phyloP scores from a whole-genome alignment of 176 grass and related monocot species.

The Ensete glaucum region DNA sequence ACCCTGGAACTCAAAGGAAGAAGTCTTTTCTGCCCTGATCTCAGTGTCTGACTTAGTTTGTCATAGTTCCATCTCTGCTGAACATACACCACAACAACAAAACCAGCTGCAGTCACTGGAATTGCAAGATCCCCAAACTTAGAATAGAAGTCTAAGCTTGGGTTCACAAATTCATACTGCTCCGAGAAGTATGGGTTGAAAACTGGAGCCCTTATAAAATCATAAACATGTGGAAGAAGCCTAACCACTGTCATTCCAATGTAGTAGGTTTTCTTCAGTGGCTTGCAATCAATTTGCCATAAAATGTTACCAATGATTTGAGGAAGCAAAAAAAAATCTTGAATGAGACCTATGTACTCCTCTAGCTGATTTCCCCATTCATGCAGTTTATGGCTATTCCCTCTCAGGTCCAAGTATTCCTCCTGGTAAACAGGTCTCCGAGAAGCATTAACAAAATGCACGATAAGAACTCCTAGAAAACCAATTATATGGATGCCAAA shows the following conservation, averaged over 20 bases:
- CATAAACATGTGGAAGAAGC: constrained; percentile 75
- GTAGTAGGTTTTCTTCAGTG: constrained; percentile 72
- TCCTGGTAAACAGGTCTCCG: constrained; percentile 33
- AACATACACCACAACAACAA: constrained; percentile 47
- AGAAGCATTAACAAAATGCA: constrained; percentile 43
- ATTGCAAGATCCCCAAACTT: constrained; percentile 73
- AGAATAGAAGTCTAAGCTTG: constrained; percentile 83
- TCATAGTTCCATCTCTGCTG: constrained; percentile 90
- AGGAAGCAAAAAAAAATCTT: constrained; percentile 77
- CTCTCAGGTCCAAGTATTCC: constrained; percentile 55
- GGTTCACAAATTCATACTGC: constrained; percentile 87
- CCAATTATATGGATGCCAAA: constrained; percentile 40
- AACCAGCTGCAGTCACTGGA: constrained; percentile 42
- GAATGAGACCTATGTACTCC: constrained; percentile 71
- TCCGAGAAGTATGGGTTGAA: constrained; percentile 85
- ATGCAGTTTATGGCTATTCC: constrained; percentile 55
- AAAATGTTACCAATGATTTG: constrained; percentile 72
- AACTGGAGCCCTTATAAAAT: constrained; percentile 60
- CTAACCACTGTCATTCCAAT: constrained; percentile 59
- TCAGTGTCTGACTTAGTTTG: constrained; percentile 60
- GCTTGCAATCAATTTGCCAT: constrained; percentile 72
- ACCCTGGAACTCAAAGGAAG: constrained; percentile 68
- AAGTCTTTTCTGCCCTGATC: constrained; percentile 74
- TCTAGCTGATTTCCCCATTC: constrained; percentile 69
- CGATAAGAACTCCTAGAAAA: constrained; percentile 42